Evolutionary conservation across 768 basidiomycete species (phyloP).

Genomic region (Trametes coccinea): DNA sequence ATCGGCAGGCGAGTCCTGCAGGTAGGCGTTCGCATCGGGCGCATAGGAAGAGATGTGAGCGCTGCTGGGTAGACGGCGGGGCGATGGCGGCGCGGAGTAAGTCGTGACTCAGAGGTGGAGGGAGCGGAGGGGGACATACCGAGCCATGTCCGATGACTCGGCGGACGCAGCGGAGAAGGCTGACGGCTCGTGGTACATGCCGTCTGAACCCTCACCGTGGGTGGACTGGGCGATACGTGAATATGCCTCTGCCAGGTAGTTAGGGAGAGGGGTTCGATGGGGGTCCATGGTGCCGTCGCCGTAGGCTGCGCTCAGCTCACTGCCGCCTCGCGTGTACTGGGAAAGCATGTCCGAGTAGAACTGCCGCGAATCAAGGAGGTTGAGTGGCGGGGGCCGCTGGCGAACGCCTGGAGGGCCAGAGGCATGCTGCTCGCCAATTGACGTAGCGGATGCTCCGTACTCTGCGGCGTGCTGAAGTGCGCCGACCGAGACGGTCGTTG

Average conservation of each 20-base stretch:
- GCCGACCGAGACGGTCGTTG: not conserved
- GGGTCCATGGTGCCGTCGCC: not conserved
- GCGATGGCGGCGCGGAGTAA: not conserved
- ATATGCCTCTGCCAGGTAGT: constrained; percentile 22
- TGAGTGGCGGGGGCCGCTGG: constrained; percentile 22
- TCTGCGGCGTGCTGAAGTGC: not conserved
- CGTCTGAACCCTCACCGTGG: not conserved
- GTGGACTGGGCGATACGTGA: constrained; percentile 10
- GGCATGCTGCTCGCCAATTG: not conserved
- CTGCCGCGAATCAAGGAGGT: constrained; percentile 7
- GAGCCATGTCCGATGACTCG: constrained; percentile 11
- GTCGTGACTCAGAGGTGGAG: not conserved
- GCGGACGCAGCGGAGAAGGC: constrained; percentile 1
- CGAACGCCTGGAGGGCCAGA: not conserved
- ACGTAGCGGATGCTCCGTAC: not conserved
- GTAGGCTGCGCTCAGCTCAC: not conserved
- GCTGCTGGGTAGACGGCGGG: not conserved
- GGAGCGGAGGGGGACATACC: constrained; percentile 7
- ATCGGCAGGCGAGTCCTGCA: constrained; percentile 10
- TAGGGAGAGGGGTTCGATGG: constrained; percentile 19
- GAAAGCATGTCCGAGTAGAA: constrained; percentile 3
- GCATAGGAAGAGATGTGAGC: not conserved
- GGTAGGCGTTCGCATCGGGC: not conserved
- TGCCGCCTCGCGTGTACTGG: not conserved
- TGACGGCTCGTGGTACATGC: constrained; percentile 1